Percentiles rank a stretch among this genome's conserved stretches.
These are phyloP conservation scores for Microthlaspi erraticum DNA, from an alignment of 345 rosid genomes.

Conservation along the genomic window DNA sequence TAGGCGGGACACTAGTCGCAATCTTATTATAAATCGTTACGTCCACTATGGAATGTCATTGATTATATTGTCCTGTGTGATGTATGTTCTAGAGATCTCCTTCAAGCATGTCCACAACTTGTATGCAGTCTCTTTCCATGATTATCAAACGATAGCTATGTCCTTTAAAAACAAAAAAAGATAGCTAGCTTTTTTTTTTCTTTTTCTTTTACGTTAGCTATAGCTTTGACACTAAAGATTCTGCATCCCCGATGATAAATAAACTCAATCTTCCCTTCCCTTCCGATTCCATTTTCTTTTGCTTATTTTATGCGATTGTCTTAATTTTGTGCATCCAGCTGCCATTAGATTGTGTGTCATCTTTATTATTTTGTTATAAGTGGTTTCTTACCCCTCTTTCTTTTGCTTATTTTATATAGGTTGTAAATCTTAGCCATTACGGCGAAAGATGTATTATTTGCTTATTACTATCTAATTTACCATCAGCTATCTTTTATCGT, in stretches of 20 bases:
- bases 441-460: too few species aligned
- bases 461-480: too few species aligned
- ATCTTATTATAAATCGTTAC: conserved; percentile 2
- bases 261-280: background rate
- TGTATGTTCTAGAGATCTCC: background rate
- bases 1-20: conserved; percentile 4
- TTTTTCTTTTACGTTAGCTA: too few species aligned
- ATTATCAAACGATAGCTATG: background rate
- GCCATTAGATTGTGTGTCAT: too few species aligned
- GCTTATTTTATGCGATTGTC: background rate
- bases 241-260: background rate
- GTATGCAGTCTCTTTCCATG: conserved; percentile 4
- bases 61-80: conserved; percentile 1
- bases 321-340: background rate
- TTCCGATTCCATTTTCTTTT: background rate
- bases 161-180: too few species aligned
- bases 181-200: too few species aligned
- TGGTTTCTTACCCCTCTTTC: too few species aligned
- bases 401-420: too few species aligned
- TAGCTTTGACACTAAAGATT: background rate
- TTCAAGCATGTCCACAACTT: background rate
- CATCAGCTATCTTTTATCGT: too few species aligned
- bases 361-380: too few species aligned
- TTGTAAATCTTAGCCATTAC: too few species aligned
- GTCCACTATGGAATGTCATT: conserved; percentile 19